Evolutionary conservation across 2,329 filamentous ascomycete genomes (phyloP), one percentile per base, ranked within the genome.

Genomic region (Arthrobotrys entomopaga): DNA sequence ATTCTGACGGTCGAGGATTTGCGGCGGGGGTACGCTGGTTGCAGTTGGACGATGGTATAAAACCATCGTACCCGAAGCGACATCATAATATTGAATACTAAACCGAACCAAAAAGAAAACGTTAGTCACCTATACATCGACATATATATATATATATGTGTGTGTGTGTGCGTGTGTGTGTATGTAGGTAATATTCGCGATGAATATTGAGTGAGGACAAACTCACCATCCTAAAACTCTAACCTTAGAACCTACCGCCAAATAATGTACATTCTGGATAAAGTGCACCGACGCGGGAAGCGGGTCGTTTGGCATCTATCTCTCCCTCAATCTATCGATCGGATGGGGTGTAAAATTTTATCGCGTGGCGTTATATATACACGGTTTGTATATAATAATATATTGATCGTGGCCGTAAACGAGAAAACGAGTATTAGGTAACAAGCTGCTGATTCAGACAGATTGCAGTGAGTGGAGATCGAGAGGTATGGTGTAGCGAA

Each of bases 291-390:
- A 24, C 11, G 69, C 63, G 4, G 69, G 69, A n/a, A 73, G 26
- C 15, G 69, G 69, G 49, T 54, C 57, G 38, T 56, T 73, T 52
- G 59, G 22, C 69, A 73, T 73, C 67, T 73, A 73, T 46, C 42
- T 34, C 29, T 34, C 7, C 1, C 2, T 34, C n/a, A n/a, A 34
- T 34, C 6, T 34, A 34, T 34, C 29, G 29, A 34, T 34, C 42
- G 16, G 11, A 13, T 13, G 42, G 11, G 42, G 13, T 8, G 42
- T 46, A 34, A n/a, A n/a, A n/a, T n/a, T 34, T 10, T 34, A 34
- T 34, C 29, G 29, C 29, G 29, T 34, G 29, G 29, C 29, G 29
- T 34, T 34, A 34, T 34, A 34, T 10, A 34, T 10, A 1, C 6
- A 7, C 29, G 29, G 7, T 34, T 1, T 10, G 29, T 34, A 34